These are phyloP conservation scores for Saccharomyces eubayanus DNA, from an alignment of 805 yeast species.

Conservation along the genomic window DNA sequence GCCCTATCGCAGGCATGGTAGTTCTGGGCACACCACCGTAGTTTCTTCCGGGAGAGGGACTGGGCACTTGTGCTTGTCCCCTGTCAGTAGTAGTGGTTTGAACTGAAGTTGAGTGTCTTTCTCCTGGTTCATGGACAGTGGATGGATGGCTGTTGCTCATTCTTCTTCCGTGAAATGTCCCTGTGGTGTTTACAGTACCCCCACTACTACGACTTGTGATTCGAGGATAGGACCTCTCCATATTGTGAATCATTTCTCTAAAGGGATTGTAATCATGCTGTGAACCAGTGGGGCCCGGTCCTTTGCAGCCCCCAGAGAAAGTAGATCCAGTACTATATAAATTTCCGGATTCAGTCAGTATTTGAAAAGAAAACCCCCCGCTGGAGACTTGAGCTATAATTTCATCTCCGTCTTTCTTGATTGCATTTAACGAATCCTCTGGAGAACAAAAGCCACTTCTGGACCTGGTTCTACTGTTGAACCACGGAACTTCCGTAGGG, in stretches of 20 bases:
- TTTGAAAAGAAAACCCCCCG: conserved; percentile 58
- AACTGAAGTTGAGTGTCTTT: neutral
- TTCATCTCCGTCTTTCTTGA: conserved; percentile 10
- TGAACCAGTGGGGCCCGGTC: conserved; percentile 34
- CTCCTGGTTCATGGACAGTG: conserved; percentile 10
- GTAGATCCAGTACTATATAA: conserved; percentile 46
- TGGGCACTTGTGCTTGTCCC: neutral
- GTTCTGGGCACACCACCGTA: neutral
- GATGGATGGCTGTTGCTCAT: neutral
- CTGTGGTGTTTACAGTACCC: conserved; percentile 18
- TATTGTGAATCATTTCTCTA: conserved; percentile 17
- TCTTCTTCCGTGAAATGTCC: conserved; percentile 5
- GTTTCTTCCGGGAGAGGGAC: neutral
- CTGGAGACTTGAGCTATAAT: conserved; percentile 36
- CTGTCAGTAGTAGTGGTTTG: neutral
- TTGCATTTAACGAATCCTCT: conserved; percentile 2
- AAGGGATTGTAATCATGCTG: conserved; percentile 32
- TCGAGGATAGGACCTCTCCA: conserved; percentile 20
- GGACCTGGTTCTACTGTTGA: neutral
- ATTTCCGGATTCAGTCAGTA: conserved; percentile 48
- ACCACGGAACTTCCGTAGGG: conserved; percentile 28
- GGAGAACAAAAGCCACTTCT: neutral
- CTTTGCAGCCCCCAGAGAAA: conserved; percentile 35
- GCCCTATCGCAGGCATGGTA: conserved; percentile 9
- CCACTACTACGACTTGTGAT: neutral